phyloP scores from a whole-genome alignment of 2,329 filamentous ascomycete genomes.

The Trichoderma sp. region DNA sequence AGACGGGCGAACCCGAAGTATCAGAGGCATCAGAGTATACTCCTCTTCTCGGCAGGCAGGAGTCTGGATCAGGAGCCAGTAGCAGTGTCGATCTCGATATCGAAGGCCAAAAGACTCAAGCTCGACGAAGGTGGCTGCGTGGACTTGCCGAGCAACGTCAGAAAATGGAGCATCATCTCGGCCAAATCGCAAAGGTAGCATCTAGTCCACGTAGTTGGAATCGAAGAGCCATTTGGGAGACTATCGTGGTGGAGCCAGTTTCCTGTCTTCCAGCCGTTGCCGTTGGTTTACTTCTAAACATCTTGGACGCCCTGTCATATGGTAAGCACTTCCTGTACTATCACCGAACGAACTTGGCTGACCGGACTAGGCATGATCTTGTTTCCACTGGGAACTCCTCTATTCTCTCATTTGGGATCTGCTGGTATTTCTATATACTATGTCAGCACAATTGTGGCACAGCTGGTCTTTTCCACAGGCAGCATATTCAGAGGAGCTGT shows the following conservation, averaged over 20 bases:
- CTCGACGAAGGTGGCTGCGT: conserved; percentile 36
- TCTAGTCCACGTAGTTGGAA: conserved; percentile 72
- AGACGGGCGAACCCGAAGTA: conserved; percentile 21
- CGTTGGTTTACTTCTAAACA: conserved; percentile 84
- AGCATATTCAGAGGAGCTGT: conserved; percentile 89
- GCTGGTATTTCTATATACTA: conserved; percentile 99
- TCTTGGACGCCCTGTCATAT: conserved; percentile 92
- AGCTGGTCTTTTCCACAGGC: conserved; percentile 82
- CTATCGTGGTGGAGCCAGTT: conserved; percentile 63
- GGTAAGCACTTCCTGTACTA: conserved; percentile 47
- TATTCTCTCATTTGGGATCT: conserved; percentile 82
- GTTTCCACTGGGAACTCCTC: conserved; percentile 82
- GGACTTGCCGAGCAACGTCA: conserved; percentile 33
- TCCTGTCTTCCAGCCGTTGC: conserved; percentile 81
- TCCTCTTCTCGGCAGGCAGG: conserved; percentile 43
- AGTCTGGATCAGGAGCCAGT: conserved; percentile 29
- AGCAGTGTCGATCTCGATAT: conserved; percentile 37
- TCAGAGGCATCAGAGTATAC: conserved; percentile 49
- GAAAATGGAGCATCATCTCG: conserved; percentile 34
- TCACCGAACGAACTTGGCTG: conserved; percentile 16
- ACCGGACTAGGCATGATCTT: conserved; percentile 72
- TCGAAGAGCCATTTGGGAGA: conserved; percentile 60
- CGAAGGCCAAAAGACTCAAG: conserved; percentile 49
- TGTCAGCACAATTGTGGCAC: conserved; percentile 92
- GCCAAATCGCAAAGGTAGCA: conserved; percentile 36